phyloP scores from a whole-genome alignment of 257 asterid genomes.

The Solanum microdontum region DNA sequence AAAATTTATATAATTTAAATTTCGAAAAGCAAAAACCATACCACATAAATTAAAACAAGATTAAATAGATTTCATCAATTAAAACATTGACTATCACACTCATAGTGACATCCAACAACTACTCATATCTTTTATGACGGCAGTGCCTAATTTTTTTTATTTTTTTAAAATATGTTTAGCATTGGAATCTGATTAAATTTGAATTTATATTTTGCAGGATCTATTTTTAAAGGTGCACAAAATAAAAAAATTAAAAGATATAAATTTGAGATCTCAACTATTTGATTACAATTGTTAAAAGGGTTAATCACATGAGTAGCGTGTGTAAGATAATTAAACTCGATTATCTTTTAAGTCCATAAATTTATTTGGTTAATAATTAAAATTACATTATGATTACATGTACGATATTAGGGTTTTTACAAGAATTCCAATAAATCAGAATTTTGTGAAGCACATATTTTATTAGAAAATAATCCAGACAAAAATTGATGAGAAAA shows the following conservation, averaged over 20 bases:
- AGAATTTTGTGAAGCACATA: background rate
- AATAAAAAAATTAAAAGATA: too few relatives aligned
- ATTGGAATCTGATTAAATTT: background rate
- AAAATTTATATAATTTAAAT: background rate
- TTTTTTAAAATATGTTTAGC: background rate
- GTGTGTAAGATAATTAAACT: background rate
- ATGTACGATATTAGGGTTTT: background rate
- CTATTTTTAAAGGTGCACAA: too few relatives aligned
- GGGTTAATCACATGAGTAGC: background rate
- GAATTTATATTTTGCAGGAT: background rate
- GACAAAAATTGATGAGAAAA: background rate
- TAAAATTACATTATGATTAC: background rate
- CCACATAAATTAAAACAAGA: too few relatives aligned
- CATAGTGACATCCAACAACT: background rate
- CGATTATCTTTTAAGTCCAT: background rate
- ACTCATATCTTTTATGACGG: background rate
- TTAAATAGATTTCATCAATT: background rate
- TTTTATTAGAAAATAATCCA: background rate
- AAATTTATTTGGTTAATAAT: background rate
- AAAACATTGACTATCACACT: background rate
- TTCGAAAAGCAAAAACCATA: too few relatives aligned
- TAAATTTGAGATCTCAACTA: background rate
- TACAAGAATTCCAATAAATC: background rate
- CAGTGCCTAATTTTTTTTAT: too few relatives aligned
- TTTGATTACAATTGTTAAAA: background rate